Evolutionary conservation across 306 rosid genomes (phyloP), one percentile per base, ranked within the genome.

Genomic region (Glycyrrhiza uralensis): DNA sequence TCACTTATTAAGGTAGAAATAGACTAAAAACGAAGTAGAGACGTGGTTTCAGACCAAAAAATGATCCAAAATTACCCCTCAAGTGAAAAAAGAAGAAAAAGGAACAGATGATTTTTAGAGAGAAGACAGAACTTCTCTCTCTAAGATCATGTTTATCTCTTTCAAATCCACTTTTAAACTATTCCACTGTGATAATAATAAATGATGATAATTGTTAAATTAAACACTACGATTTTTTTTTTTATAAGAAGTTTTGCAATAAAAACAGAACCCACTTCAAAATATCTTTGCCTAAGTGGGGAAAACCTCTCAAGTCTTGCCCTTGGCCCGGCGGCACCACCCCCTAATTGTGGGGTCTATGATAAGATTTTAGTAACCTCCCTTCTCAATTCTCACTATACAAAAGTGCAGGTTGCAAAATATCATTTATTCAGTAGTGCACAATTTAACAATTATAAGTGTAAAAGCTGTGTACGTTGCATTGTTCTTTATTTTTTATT

Each of bases 241-340:
- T 24, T 49, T 45, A 28, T 47, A 33, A 54, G 67, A 51, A 39
- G 58, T 66, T 54, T 19, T 15, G 67, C 74, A 66, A 4, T 19
- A 55, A 41, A 24, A 51, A 52, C 8, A 19, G 15, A 41, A 36
- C 49, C 12, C 29, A 52, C 29, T 66, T 55, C 36, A 29, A 65
- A 66, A 15, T 20, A 66, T 20, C 44, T 57, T 45, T 76, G 65
- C 59, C 70, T 6, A 13, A 50, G 47, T 77, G 76, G 63, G 47
- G 19, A 3, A 28, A 45, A 1, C 67, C 47, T 41, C 56, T 13
- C 2, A 3, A 29, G 19, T 35, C 35, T 23, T 42, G 57, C 58
- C 33, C 19, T 59, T 59, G 75, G 66, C 54, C 12, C 4, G 41
- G 22, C 64, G 54, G 75, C 54, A 70, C 75, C 75, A 35, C 75